Evolutionary conservation across 139 green algal species (phyloP), one percentile per base, ranked within the genome.

Genomic region (Ostreobium quekettii): DNA sequence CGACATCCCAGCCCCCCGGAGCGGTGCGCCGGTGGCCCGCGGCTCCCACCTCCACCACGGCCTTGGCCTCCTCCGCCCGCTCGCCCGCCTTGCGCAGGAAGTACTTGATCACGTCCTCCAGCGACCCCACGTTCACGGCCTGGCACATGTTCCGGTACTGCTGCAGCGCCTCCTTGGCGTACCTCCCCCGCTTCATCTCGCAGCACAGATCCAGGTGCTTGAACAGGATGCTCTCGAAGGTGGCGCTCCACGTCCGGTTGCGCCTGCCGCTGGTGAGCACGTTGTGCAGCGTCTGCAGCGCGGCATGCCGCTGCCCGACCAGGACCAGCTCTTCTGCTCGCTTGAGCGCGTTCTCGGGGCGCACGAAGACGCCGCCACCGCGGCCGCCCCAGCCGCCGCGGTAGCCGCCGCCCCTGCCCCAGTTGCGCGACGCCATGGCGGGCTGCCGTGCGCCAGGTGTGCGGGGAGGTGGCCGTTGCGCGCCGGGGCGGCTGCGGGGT

Each of bases 131-230:
- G 74, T 98, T 99, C 7, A 93, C 86, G 29, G 87, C 80, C 80
- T 99, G 95, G 74, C 91, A 97, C 36, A 95, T 86, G 75, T 98
- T 98, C 26, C 95, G 80, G 79, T 98, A 99, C 82, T 97, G 92
- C 70, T 97, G 95, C 53, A 99, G 83, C 7, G 90, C 95, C 71
- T 99, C 95, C 85, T 99, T 99, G 63, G 86, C 88, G 32, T 96
- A 88, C 48, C 93, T 86, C 28, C 92, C 90, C 78, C 85, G 83
- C 80, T 90, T 89, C 79, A 92, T 90, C 59, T 97, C 91, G 61
- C 96, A 89, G 71, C 85, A 91, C 49, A 97, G 82, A 75, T 97
- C 91, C 6, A 99, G 75, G 76, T 97, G 93, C 76, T 92, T 93
- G 75, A 97, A 88, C 88, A 99, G 97, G 80, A 98, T 96, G 61